phyloP scores from a whole-genome alignment of 1,284 basidiomycete genomes.

The Puccinia triticina region DNA sequence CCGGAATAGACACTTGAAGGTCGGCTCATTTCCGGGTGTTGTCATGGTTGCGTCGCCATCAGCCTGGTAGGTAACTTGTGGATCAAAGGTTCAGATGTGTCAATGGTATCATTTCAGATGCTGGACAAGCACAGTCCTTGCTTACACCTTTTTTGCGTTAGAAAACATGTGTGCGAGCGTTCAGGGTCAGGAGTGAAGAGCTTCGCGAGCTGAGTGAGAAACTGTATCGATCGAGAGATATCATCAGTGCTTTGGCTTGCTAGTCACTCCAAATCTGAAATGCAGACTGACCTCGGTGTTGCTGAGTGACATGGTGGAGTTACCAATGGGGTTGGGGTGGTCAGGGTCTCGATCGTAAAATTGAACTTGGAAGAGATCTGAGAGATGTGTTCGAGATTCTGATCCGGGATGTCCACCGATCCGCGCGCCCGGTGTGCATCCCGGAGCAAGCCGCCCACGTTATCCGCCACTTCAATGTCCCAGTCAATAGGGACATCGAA shows the following conservation, averaged over 20 bases:
- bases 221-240: background rate
- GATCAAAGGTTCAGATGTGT: background rate
- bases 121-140: background rate
- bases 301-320: constrained; percentile 5
- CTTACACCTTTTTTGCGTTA: constrained; percentile 31
- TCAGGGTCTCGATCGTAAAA: no score
- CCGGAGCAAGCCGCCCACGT: no score
- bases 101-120: background rate
- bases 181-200: background rate
- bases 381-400: no score
- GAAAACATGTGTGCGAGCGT: constrained; percentile 23
- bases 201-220: background rate
- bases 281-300: constrained; percentile 4
- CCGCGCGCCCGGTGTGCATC: no score
- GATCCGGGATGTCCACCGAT: no score
- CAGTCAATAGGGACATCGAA: no score
- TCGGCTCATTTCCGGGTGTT: background rate
- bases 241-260: background rate
- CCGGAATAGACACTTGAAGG: constrained; percentile 22
- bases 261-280: background rate
- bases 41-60: constrained; percentile 14
- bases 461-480: no score
- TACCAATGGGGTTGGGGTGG: no score
- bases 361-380: no score
- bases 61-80: constrained; percentile 12